Evolutionary conservation across 2,329 filamentous ascomycete genomes (phyloP), one percentile per base, ranked within the genome.

Genomic region (Xylaria sp.): DNA sequence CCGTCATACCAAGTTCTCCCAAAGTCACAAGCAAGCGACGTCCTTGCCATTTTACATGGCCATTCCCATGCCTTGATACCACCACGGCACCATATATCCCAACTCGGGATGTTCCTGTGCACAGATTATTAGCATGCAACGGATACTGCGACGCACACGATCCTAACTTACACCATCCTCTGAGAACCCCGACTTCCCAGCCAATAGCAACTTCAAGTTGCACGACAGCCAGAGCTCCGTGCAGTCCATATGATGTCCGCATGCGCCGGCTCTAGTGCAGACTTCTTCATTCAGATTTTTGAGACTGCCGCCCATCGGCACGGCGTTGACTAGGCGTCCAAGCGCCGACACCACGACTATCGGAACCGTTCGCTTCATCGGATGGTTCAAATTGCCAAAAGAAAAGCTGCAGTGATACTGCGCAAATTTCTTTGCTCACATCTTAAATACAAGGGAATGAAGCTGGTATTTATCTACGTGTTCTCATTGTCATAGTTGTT

Each of bases 41-140:
- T 56, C 30, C 20, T 25, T 58, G 8, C 7, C 7, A 58, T 30
- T 36, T 46, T 41, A 66, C 62, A 65, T 65, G 3, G 66, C 48
- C 66, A 65, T 65, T 13, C 66, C 66, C 52, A 70, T 67, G 10
- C 68, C 68, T 23, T 68, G 60, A 60, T 70, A 68, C 68, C 68
- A 70, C 68, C 68, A 70, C 41, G 68, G 68, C n/a, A 70, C 62
- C 20, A 70, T 64, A n/a, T 68, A 68, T 30, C 68, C 68, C 8
- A 70, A 28, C 18, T 62, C 46, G 1, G 65, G 60, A 32, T 68
- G 68, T 43, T 59, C 61, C 68, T 70, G 32, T 0, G n/a, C 20
- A 43, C 10, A 34, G n/a, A 58, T 23, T 23, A 56, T 63, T 59
- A 70, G 59, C 28, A 41, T 28, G 36, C 8, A 20, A 34, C 20